Evolutionary conservation across 192 early-diverging fungal genomes (phyloP).

Genomic region (Backusella liffmaniae): DNA sequence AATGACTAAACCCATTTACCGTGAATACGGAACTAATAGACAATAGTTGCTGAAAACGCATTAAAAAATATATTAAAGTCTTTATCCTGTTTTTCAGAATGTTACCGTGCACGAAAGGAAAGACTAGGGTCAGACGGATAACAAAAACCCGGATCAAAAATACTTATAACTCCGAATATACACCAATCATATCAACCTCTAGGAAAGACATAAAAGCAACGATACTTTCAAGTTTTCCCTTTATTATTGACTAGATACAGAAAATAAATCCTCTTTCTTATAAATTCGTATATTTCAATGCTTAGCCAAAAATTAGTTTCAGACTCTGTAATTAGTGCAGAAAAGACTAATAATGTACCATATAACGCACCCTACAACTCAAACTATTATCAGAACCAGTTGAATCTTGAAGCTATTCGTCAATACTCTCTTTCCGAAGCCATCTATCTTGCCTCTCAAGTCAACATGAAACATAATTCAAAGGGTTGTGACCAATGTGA

Average conservation of each 20-base stretch:
- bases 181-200: not conserved
- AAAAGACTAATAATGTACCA: not conserved
- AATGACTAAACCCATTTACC: not conserved
- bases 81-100: not conserved
- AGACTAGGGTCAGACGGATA: not conserved
- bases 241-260: not conserved
- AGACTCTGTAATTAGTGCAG: not conserved
- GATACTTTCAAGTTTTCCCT: not conserved
- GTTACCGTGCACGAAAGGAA: not conserved
- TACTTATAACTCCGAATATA: not conserved
- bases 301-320: not conserved
- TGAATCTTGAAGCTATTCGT: not conserved
- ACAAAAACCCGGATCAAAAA: not conserved
- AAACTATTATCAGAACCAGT: not conserved
- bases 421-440: not conserved
- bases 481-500: not conserved
- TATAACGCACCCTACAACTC: not conserved
- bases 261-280: not conserved
- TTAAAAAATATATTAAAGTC: not conserved
- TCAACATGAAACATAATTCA: conserved; percentile 2
- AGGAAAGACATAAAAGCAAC: not conserved
- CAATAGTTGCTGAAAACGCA: not conserved
- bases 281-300: not conserved
- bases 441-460: not conserved
- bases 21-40: not conserved